These are phyloP conservation scores for Puccinia polysora DNA, from an alignment of 1,284 basidiomycete genomes.

Conservation along the genomic window DNA sequence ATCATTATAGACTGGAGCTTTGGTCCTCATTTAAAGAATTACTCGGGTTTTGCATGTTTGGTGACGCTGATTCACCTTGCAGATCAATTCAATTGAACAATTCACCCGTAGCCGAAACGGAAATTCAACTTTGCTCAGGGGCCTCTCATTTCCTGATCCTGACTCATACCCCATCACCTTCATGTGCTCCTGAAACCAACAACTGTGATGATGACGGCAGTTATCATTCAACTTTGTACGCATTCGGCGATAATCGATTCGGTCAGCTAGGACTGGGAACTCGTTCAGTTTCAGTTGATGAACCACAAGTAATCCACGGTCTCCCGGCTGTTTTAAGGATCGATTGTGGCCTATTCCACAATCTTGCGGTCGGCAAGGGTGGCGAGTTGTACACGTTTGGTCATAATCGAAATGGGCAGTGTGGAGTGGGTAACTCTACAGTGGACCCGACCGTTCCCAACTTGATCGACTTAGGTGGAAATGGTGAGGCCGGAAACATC, in stretches of 20 bases:
- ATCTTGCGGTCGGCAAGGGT: constrained; percentile 8
- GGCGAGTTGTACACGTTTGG: constrained; percentile 33
- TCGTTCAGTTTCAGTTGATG: constrained; percentile 1
- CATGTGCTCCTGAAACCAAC: neutral
- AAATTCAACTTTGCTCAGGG: constrained; percentile 30
- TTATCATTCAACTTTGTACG: constrained; percentile 19
- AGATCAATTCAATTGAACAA: neutral
- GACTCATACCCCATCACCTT: constrained; percentile 7
- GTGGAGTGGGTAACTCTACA: constrained; percentile 10
- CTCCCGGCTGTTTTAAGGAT: constrained; percentile 1
- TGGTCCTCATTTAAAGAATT: constrained; percentile 32
- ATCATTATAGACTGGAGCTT: constrained; percentile 21
- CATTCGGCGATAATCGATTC: constrained; percentile 39
- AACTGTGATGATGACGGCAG: neutral
- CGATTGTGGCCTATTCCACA: constrained; percentile 34
- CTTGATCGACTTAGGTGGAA: constrained; percentile 32
- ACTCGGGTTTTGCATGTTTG: neutral
- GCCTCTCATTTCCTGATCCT: constrained; percentile 40
- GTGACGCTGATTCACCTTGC: neutral
- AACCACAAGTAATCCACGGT: neutral
- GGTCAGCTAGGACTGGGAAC: constrained; percentile 32
- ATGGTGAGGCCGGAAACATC: constrained; percentile 19
- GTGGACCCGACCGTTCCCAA: constrained; percentile 8
- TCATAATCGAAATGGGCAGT: constrained; percentile 32
- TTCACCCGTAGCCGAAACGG: neutral